Percentiles rank a stretch among this genome's conserved stretches.
Conservation (phyloP, 2,329 filamentous ascomycete genomes). For the Apiospora hydei region DNA sequence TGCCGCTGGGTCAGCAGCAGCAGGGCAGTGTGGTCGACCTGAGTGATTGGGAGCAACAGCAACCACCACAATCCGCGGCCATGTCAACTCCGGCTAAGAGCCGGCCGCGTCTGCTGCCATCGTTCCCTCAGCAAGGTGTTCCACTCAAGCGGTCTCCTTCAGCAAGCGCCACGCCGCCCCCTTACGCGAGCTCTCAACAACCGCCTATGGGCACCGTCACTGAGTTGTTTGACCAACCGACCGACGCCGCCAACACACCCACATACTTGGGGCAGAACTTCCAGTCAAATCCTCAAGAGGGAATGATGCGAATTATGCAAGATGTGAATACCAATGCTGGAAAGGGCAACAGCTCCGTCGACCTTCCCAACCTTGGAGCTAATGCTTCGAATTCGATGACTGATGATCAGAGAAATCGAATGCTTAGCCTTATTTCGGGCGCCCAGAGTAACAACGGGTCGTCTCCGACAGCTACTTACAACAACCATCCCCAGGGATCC, state of each 20-base stretch:
- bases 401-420: conserved; percentile 63
- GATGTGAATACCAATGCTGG: conserved; percentile 64
- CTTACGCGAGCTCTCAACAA: conserved; percentile 42
- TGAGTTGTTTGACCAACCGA: conserved; percentile 63
- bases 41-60: conserved; percentile 63
- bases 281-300: conserved; percentile 64
- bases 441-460: conserved; percentile 32
- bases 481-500: conserved; percentile 31
- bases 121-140: conserved; percentile 52
- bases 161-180: conserved; percentile 40
- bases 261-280: conserved; percentile 63
- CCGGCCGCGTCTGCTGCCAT: conserved; percentile 60
- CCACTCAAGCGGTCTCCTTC: conserved; percentile 40
- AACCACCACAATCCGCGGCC: conserved; percentile 47
- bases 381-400: conserved; percentile 62
- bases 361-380: conserved; percentile 64
- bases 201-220: conserved; percentile 65
- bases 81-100: conserved; percentile 56
- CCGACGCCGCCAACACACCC: conserved; percentile 53
- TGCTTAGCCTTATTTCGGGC: conserved; percentile 67
- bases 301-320: conserved; percentile 71
- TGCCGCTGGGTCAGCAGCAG: conserved; percentile 45
- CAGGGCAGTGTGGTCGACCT: conserved; percentile 68
- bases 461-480: conserved; percentile 29
- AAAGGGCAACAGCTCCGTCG: conserved; percentile 47